Percentiles rank a stretch among this genome's conserved stretches.
These are phyloP conservation scores for Penicillium corylophilum DNA, from an alignment of 2,329 filamentous ascomycete genomes.

Conservation along the genomic window DNA sequence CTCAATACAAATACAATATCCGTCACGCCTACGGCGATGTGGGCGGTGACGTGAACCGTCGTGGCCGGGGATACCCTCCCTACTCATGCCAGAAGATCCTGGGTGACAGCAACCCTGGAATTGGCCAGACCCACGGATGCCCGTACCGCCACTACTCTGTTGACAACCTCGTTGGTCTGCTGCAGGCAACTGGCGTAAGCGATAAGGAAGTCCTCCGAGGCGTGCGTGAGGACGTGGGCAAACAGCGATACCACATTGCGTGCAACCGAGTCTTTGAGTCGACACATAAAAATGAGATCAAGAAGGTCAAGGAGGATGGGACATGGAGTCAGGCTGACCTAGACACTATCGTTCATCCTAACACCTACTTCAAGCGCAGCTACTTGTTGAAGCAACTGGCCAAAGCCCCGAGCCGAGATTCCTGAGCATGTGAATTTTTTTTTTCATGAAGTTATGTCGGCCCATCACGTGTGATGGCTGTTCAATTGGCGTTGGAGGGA, in stretches of 20 bases:
- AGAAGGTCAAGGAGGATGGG: conserved; percentile 71
- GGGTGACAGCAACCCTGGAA: conserved; percentile 80
- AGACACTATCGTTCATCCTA: conserved; percentile 95
- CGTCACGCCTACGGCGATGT: conserved; percentile 95
- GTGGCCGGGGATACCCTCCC: conserved; percentile 83
- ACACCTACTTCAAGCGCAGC: conserved; percentile 96
- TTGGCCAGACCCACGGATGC: conserved; percentile 91
- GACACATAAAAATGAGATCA: conserved; percentile 75
- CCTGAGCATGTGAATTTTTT: conserved; percentile 30
- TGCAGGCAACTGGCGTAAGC: conserved; percentile 75
- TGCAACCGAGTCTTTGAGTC: conserved; percentile 95
- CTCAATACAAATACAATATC: conserved; percentile 95
- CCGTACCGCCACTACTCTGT: conserved; percentile 89
- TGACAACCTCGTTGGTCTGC: conserved; percentile 76
- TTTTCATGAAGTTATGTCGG: conserved; percentile 52
- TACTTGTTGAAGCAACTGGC: conserved; percentile 81
- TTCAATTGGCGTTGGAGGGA: conserved; percentile 18
- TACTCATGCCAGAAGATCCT: conserved; percentile 95
- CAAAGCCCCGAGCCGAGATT: conserved; percentile 48
- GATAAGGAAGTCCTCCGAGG: conserved; percentile 76
- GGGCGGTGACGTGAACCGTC: conserved; percentile 83
- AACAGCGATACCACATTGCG: conserved; percentile 87
- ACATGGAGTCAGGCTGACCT: conserved; percentile 72
- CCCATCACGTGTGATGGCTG: conserved; percentile 11
- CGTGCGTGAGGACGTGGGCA: conserved; percentile 85